Conservation (phyloP, 2,329 filamentous ascomycete genomes). For the Penicillium sp. region DNA sequence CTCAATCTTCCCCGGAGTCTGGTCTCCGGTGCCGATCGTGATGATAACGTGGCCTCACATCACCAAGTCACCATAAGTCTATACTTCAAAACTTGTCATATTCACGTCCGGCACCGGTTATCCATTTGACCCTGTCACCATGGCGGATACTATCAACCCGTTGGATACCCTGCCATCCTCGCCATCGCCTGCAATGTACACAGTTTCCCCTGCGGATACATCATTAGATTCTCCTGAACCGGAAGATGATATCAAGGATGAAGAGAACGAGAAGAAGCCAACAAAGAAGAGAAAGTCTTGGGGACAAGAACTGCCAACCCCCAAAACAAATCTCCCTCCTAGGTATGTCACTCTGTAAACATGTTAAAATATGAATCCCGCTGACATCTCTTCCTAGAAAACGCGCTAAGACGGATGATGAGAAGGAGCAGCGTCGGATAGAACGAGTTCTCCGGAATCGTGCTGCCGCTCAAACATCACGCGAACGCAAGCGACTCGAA, state of each 20-base stretch:
- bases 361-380: neutral
- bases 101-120: conserved; percentile 21
- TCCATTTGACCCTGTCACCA: conserved; percentile 17
- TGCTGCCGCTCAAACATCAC: conserved; percentile 91
- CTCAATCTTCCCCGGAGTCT: conserved; percentile 23
- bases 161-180: conserved; percentile 34
- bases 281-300: conserved; percentile 97
- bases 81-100: neutral
- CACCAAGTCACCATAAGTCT: conserved; percentile 9
- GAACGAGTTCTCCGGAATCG: conserved; percentile 96
- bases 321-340: conserved; percentile 92
- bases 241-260: conserved; percentile 19
- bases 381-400: conserved; percentile 58
- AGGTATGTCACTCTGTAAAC: conserved; percentile 55
- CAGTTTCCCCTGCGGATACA: conserved; percentile 44
- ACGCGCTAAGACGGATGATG: conserved; percentile 96
- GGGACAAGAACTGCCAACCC: conserved; percentile 94
- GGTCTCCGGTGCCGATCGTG: conserved; percentile 30
- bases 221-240: conserved; percentile 33
- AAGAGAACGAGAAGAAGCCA: conserved; percentile 64
- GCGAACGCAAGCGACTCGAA: conserved; percentile 86
- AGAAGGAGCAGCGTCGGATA: conserved; percentile 96
- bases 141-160: conserved; percentile 37
- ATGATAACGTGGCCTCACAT: conserved; percentile 39
- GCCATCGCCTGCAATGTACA: conserved; percentile 37